Evolutionary conservation across 257 asterid species (phyloP), one percentile per base, ranked within the genome.

Genomic region (Capsicum pubescens): DNA sequence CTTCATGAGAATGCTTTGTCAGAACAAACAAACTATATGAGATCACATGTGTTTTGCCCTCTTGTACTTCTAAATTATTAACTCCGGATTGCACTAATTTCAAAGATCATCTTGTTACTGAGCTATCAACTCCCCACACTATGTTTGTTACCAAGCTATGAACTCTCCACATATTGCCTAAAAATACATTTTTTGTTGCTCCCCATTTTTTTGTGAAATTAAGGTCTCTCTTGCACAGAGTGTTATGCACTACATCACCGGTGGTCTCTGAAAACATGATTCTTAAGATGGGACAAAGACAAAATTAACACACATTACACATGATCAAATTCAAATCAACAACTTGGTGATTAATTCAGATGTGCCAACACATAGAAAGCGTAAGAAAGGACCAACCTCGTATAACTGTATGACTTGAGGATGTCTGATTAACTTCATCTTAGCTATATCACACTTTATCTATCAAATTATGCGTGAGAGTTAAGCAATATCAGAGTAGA

Each of bases 361-460:
- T 8, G 17, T 7, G 4, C 35, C 58, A 84, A 76, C 39, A 82
- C 17, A 59, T 10, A 68, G 21, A 69, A 71, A 68, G 86, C 10
- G 35, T 60, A 35, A 72, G 39, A 82, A 58, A 55, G 70, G 85
- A 79, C 48, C 21, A 58, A 95, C 99, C 99, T 95, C 99, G 11
- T 87, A 85, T 71, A 95, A 86, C 84, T 87, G 92, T 84, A 95
- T 94, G 58, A 93, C 99, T 84, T 92, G 87, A 36, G 99, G 99
- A 86, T 95, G 99, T 80, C 91, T 94, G 48, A 95, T 91, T 83
- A 95, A 82, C 85, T 95, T 95, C 99, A 91, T 92, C 4, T 96
- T 95, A 6, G 97, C 97, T 71, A 95, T 92, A 89, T 95, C 99
- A 82, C 96, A 90, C 87, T 87, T 93, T 84, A 95, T 94, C 99